Conservation (phyloP, 768 basidiomycete species). For the Pulveroboletus sp. region DNA sequence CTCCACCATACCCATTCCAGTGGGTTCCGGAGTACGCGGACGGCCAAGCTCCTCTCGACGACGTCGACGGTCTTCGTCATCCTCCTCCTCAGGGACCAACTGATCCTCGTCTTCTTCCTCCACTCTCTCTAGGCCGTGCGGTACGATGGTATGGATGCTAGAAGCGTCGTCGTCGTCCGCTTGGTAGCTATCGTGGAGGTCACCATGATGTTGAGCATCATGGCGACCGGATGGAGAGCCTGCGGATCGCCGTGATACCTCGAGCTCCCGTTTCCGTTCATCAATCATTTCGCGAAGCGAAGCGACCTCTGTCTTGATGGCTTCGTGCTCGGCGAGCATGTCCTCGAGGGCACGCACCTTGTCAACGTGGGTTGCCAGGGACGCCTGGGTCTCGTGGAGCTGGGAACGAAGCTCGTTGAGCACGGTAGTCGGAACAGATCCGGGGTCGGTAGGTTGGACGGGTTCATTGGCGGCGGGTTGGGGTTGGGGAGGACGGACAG, state of each 20-base stretch:
- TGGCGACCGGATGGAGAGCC: conserved; percentile 25
- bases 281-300: conserved; percentile 72
- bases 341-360: conserved; percentile 82
- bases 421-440: conserved; percentile 21
- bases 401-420: conserved; percentile 75
- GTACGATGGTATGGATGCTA: conserved; percentile 70
- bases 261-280: conserved; percentile 53
- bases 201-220: conserved; percentile 16
- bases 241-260: conserved; percentile 19
- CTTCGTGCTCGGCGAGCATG: conserved; percentile 81
- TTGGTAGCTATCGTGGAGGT: conserved; percentile 21
- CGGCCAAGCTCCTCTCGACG: conserved; percentile 59
- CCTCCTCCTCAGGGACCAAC: conserved; percentile 35
- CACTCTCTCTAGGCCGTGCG: conserved; percentile 68
- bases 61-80: conserved; percentile 46
- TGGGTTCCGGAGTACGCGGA: conserved; percentile 81
- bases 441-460: conserved; percentile 26
- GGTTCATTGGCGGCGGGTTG: conserved; percentile 23
- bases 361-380: conserved; percentile 74
- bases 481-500: conserved; percentile 48
- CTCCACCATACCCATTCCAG: conserved; percentile 49
- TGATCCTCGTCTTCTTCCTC: conserved; percentile 75
- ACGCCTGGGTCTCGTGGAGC: conserved; percentile 79
- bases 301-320: conserved; percentile 74
- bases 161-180: conserved; percentile 69